A percentile compares a stretch with the other conserved stretches of the same genome.
Evolutionary conservation across 257 asterid species (phyloP).

Genomic region (Oldenlandia corymbosa): DNA sequence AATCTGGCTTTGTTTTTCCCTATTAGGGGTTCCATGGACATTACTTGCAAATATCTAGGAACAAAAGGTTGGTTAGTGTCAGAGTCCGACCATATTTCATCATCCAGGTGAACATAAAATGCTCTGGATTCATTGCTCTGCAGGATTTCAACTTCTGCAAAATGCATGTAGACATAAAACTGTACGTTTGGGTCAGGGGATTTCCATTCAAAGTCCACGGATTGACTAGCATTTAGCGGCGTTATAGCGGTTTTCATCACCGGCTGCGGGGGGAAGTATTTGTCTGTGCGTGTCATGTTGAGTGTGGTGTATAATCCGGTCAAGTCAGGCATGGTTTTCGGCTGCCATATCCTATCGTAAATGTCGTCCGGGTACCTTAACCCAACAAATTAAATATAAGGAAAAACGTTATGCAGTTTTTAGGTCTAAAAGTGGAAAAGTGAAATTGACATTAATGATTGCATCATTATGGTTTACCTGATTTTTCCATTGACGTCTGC

Average conservation of each 20-base stretch:
- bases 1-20: neutral
- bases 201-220: neutral
- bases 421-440: no score
- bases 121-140: slow-evolving; percentile 15
- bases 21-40: neutral
- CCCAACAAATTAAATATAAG: no score
- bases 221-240: neutral
- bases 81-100: neutral
- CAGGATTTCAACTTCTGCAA: slow-evolving; percentile 24
- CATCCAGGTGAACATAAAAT: slow-evolving; percentile 16
- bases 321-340: neutral
- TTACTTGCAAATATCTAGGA: neutral
- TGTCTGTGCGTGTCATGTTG: neutral
- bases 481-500: neutral
- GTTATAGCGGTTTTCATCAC: slow-evolving; percentile 25
- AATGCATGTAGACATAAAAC: slow-evolving; percentile 22
- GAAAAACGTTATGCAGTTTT: no score
- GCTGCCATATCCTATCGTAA: slow-evolving; percentile 31
- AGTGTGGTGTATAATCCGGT: neutral
- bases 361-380: neutral
- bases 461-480: slow-evolving; percentile 1
- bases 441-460: neutral
- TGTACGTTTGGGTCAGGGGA: neutral
- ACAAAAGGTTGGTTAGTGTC: neutral
- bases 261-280: neutral